Evolutionary conservation across 495 filamentous ascomycete genomes (phyloP), one percentile per base, ranked within the genome.

Genomic region (Penicillium egyptiacum): DNA sequence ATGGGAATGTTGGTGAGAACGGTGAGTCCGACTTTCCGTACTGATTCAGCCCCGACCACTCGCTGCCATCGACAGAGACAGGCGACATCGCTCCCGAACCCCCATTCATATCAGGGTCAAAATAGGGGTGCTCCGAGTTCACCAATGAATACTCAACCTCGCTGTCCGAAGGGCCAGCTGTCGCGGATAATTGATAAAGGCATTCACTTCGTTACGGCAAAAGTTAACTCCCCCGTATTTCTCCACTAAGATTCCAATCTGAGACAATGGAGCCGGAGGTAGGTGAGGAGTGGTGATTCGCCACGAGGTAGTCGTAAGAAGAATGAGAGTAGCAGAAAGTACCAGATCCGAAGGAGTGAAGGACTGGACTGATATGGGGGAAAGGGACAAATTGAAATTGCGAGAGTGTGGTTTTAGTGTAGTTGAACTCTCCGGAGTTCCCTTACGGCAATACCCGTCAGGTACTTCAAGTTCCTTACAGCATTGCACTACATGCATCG

Each of bases 11-110:
- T 26, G 85, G 80, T 46, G 81, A 81, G 53, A 81, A 82, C 26
- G 81, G 75, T 44, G 77, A 66, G 33, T 79, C 80, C 66, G 85
- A 77, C 58, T 78, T 79, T 46, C 87, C 82, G 68, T 95, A 93
- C 64, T 84, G 82, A 47, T 86, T 83, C 58, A 88, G 82, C 48
- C 86, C 88, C 22, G 90, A 92, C 91, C 91, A 96, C 73, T 96
- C 91, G 75, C 86, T 95, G 62, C 87, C 84, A 67, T 84, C 86
- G 66, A 86, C 84, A 70, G 90, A 93, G 69, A 90, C 86, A 68
- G 90, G 90, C 70, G 90, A 93, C 74, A 92, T 84, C 59, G 89
- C 87, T 70, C 81, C 83, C 62, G 78, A 73, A 60, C 76, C 79
- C 59, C 76, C 82, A 79, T 84, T 85, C 85, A 87, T 68, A 58